A percentile compares a stretch with the other conserved stretches of the same genome.
Conservation (phyloP, 768 basidiomycete species). For the Inosperma sp. region DNA sequence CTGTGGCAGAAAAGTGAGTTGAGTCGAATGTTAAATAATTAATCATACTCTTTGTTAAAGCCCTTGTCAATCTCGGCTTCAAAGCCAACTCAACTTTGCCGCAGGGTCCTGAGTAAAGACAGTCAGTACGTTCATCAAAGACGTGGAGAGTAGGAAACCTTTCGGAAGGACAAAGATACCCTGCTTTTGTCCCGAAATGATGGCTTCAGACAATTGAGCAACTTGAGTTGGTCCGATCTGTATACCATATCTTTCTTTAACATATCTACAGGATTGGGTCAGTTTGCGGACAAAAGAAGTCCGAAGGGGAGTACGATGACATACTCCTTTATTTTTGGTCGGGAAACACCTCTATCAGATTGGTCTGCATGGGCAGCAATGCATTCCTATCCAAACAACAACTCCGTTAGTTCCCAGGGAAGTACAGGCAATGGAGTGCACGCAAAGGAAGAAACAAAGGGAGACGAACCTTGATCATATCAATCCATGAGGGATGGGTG, state of each 20-base stretch:
- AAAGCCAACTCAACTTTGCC: background rate
- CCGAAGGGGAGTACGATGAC: slow-evolving; percentile 10
- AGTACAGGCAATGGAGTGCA: slow-evolving; percentile 4
- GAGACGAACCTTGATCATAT: slow-evolving; percentile 73
- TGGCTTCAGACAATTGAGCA: slow-evolving; percentile 75
- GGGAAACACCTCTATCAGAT: slow-evolving; percentile 78
- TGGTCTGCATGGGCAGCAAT: slow-evolving; percentile 71
- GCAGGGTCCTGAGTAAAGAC: background rate
- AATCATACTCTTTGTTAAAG: background rate
- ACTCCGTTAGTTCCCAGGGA: no score
- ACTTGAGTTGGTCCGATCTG: slow-evolving; percentile 74
- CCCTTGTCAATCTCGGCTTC: background rate
- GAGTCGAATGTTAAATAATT: background rate
- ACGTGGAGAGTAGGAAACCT: no score
- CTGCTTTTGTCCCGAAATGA: slow-evolving; percentile 77
- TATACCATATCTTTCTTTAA: slow-evolving; percentile 79
- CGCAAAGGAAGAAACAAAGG: background rate
- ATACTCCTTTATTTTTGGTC: slow-evolving; percentile 92
- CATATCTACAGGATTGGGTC: slow-evolving; percentile 50
- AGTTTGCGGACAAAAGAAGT: slow-evolving; percentile 5
- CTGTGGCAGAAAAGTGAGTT: background rate
- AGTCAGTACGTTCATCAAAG: background rate
- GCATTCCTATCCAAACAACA: no score
- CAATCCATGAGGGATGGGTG: slow-evolving; percentile 62
- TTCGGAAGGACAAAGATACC: slow-evolving; percentile 84